Base-by-base conservation (phyloP, 192 early-diverging fungal species). In the Phycomyces nitens region DNA sequence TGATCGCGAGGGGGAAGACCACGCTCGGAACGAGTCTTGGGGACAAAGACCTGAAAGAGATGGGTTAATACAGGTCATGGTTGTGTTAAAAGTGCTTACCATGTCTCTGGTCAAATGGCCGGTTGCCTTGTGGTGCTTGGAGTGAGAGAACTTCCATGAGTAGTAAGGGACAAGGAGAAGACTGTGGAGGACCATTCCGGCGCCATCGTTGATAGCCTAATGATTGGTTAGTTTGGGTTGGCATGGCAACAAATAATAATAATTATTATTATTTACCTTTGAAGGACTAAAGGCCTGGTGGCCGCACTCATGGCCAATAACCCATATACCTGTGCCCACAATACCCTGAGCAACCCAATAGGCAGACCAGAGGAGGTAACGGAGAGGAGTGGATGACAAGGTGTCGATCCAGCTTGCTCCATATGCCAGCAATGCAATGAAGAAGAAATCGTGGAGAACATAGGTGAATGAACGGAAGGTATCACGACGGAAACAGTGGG, bases 61-160 rank as follows among this genome's bases (percentile, higher is more conserved):
- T n/a, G n/a, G n/a, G n/a, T n/a, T n/a, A n/a, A n/a, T n/a, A n/a
- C n/a, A n/a, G n/a, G n/a, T n/a, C 11, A 38, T 53, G 39, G 7
- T 5, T 5, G 29, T 34, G 2, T 34, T 15, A 38, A 44, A 50
- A 50, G 20, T 26, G 56, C 42, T 62, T 62, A 72, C 70, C 79
- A 95, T 91, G 72, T 98, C 96, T 74, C 89, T 91, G 44, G 78
- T 80, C 88, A 98, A 85, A 79, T 94, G 88, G 63, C 85, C 88
- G 52, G 90, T 95, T 65, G 84, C 83, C 61, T 96, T 95, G 81
- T 98, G 96, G 82, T 98, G 96, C 72, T 84, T 87, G 39, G 87
- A 91, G 76, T 98, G 95, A 24, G 89, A 84, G 77, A 87, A 86
- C 71, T 89, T 88, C 95, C 95, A 98, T 27, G 95, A 90, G 76